Base-by-base conservation (phyloP, 1,284 basidiomycete genomes). In the Tylopilus orsonianus region DNA sequence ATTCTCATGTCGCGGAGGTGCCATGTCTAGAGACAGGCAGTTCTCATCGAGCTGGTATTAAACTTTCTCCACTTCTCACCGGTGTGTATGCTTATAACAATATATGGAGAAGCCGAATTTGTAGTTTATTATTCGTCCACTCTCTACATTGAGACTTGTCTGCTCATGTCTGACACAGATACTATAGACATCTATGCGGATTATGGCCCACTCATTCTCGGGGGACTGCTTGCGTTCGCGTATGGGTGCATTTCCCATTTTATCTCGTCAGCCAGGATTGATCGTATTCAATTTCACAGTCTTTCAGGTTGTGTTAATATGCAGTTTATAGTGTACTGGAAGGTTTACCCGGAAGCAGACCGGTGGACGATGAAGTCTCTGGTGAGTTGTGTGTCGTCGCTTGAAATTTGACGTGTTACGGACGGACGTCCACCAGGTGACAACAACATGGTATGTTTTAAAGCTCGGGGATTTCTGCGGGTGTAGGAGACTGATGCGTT, bases 271-370 rank as follows among this genome's bases (percentile, higher is more conserved):
- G 22, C 18, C 2, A 6, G 19, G n/a, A 12, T 12, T 40, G 19
- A 53, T 42, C 7, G 9, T 23, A 39, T 18, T 27, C 16, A 27
- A 38, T 10, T 35, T 22, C 10, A 19, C 30, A 61, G 63, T 23
- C 50, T 62, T 26, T 62, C 60, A 2, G 60, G 63, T 40, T 65
- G 63, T 14, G 46, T 62, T 14, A 62, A 36, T 29, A 51, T 62
- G 50, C 60, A 62, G 41, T 64, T 57, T 24, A 39, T 59, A n/a
- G 20, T 63, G 23, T 65, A 63, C 26, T 65, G 37, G 50, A 56
- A 61, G 18, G 2, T 33, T 18, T 49, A 54, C 34, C 16, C 58
- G 0, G 29, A 8, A 4, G 10, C 20, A 1, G 60, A 61, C 3
- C 33, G 32, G 24, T 57, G 56, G 60, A 33, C 19, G 12, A 60